Evolutionary conservation across 495 filamentous ascomycete species (phyloP), one percentile per base, ranked within the genome.

Genomic region (Amorphotheca resinae): DNA sequence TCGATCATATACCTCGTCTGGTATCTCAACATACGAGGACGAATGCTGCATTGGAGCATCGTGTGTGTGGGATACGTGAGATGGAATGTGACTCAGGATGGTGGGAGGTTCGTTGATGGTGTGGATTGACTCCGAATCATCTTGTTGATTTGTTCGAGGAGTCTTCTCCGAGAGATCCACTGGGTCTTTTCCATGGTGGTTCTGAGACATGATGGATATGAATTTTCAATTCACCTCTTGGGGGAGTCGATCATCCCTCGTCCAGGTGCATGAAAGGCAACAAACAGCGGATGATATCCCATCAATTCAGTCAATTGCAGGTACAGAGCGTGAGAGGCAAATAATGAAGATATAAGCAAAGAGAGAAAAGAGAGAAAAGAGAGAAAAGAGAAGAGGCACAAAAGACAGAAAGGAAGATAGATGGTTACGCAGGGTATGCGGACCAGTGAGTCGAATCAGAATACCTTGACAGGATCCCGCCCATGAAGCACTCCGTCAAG

Each of bases 1-100:
- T 14, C 68, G 66, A 44, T 71, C 66, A 51, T 71, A 71, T 9
- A 69, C 53, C 42, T 65, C 63, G 44, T 71, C 68, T 17, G 61
- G 61, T 9, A 63, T 39, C 26, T 68, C 63, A 32, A 65, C 39
- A 21, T 62, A 50, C 4, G 67, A 68, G 46, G 49, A 58, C 42
- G 60, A 64, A 22, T 54, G 57, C 22, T 68, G 61, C 4, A 63
- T 55, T 9, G 48, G 44, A 8, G 43, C 46, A 46, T 55, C 52
- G n/a, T 52, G 45, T 22, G 49, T 38, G 37, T 54, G 42, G 11
- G 53, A 56, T 0, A 47, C 32, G 23, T 50, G 49, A 8, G 53
- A 39, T 20, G 34, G 37, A 8, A 44, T 30, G 23, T 50, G 42
- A 2, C 23, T 16, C 26, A 52, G n/a, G 3, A 14, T 33, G 9